Evolutionary conservation across 768 basidiomycete genomes (phyloP), one percentile per base, ranked within the genome.

Genomic region (Sporobolomyces phaffii): DNA sequence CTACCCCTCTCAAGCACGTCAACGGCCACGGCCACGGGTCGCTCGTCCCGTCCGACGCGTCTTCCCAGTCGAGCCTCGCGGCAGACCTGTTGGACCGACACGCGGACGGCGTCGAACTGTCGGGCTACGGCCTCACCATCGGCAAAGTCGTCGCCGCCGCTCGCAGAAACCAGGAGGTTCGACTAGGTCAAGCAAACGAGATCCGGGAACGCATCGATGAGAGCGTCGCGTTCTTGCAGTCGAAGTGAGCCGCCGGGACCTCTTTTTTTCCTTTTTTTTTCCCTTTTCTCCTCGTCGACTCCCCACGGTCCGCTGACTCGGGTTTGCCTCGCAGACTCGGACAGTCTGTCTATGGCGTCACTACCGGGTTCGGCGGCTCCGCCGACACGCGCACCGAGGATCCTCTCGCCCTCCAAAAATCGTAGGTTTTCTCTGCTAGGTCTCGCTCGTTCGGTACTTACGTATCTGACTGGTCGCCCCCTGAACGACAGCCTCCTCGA

Each of bases 361-460:
- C 87, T 52, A 88, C 88, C 7, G 90, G 90, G 50, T 92, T 89
- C 73, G 90, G 90, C 44, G 90, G 89, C n/a, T 40, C 70, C 86
- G 90, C 90, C 15, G 87, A 90, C 76, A 91, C 89, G 1, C 84
- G 90, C 26, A 91, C 90, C 0, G 83, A 86, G 70, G 80, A 88
- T 58, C 85, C 88, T 26, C 75, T 87, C 65, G 79, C 85, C 14
- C 85, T 92, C 87, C 26, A 83, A 85, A 68, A 86, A 88, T n/a
- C 83, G 52, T 62, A 5, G 26, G 65, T 15, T 2, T 31, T 60
- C 40, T 36, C 48, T 2, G n/a, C n/a, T n/a, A n/a, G n/a, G n/a
- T 61, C 28, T 7, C 24, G 17, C 22, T 13, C 43, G 36, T 22
- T 33, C 10, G 15, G 22, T 31, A 28, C n/a, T n/a, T n/a, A n/a